Percentiles rank a stretch among this genome's conserved stretches.
phyloP scores from a whole-genome alignment of 176 grass and related monocot genomes.

The Aegilops sharonensis region DNA sequence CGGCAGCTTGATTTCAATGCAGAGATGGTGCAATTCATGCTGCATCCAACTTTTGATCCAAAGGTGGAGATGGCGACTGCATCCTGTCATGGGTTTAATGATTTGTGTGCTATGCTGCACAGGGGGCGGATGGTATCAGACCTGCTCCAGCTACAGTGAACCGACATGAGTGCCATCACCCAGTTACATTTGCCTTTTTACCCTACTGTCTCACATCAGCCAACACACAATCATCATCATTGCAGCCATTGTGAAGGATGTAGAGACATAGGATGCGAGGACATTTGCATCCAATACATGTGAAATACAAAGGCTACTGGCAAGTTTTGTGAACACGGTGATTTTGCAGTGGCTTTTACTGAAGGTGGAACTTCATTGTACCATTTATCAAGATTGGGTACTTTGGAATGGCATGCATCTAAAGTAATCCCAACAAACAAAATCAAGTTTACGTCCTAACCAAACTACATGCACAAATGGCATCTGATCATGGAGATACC shows the following conservation, averaged over 20 bases:
- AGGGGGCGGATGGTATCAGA: not conserved
- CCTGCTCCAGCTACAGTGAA: not conserved
- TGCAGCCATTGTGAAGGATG: not conserved
- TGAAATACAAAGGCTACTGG: not conserved
- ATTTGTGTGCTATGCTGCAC: not conserved
- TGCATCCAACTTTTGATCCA: not conserved
- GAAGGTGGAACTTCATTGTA: not conserved
- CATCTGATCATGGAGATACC: not conserved
- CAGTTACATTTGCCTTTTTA: not conserved
- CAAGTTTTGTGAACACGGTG: not conserved
- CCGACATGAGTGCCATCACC: not conserved
- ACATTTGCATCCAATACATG: not conserved
- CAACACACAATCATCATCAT: not conserved
- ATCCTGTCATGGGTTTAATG: not conserved
- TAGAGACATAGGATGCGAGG: not conserved
- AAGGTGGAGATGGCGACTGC: not conserved
- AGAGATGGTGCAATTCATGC: not conserved
- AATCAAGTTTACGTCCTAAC: not conserved
- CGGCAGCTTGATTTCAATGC: not conserved
- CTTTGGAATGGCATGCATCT: not conserved
- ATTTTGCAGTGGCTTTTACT: not conserved
- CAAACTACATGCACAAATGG: conserved; percentile 5
- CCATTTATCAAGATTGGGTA: not conserved
- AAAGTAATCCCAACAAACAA: not conserved
- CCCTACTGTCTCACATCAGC: not conserved